phyloP scores from a whole-genome alignment of 1,284 basidiomycete species.

The Trametes versicolor region DNA sequence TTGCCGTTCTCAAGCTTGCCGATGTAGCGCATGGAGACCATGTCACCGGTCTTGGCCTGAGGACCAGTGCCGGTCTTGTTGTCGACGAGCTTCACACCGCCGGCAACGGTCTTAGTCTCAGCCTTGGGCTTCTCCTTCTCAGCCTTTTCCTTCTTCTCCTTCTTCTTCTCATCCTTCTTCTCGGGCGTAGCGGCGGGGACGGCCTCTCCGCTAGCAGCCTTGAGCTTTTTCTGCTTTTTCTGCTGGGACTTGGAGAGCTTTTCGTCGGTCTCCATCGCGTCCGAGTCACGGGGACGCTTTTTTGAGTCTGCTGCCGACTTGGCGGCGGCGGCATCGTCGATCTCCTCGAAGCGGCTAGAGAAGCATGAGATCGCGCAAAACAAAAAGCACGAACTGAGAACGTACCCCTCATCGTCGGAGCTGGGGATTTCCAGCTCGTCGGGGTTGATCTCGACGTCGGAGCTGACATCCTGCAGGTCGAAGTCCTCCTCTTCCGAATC shows the following conservation, averaged over 20 bases:
- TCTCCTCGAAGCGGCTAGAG: slow-evolving; percentile 70
- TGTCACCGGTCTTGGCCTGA: slow-evolving; percentile 87
- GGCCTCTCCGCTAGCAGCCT: slow-evolving; percentile 68
- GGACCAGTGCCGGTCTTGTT: slow-evolving; percentile 84
- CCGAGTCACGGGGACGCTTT: slow-evolving; percentile 73
- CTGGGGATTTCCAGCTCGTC: slow-evolving; percentile 62
- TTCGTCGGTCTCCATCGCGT: slow-evolving; percentile 53
- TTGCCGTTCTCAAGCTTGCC: slow-evolving; percentile 90
- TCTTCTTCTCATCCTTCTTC: slow-evolving; percentile 48
- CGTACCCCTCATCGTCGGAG: slow-evolving; percentile 65
- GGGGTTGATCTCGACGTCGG: slow-evolving; percentile 76
- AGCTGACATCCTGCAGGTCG: slow-evolving; percentile 76
- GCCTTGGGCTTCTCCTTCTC: slow-evolving; percentile 57
- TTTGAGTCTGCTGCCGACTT: slow-evolving; percentile 41
- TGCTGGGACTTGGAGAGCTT: slow-evolving; percentile 63
- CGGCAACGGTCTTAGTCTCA: slow-evolving; percentile 62
- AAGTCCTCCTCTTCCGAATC: slow-evolving; percentile 61
- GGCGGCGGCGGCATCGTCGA: slow-evolving; percentile 48
- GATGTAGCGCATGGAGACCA: slow-evolving; percentile 88
- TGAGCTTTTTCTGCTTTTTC: slow-evolving; percentile 83
- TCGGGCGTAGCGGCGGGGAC: slow-evolving; percentile 52
- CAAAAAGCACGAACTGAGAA: slow-evolving; percentile 22
- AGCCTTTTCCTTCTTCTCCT: slow-evolving; percentile 49
- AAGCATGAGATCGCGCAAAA: slow-evolving; percentile 3
- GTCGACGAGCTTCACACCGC: slow-evolving; percentile 86